Base-by-base conservation (phyloP, 495 filamentous ascomycete species). In the Trichocladium antarcticum region DNA sequence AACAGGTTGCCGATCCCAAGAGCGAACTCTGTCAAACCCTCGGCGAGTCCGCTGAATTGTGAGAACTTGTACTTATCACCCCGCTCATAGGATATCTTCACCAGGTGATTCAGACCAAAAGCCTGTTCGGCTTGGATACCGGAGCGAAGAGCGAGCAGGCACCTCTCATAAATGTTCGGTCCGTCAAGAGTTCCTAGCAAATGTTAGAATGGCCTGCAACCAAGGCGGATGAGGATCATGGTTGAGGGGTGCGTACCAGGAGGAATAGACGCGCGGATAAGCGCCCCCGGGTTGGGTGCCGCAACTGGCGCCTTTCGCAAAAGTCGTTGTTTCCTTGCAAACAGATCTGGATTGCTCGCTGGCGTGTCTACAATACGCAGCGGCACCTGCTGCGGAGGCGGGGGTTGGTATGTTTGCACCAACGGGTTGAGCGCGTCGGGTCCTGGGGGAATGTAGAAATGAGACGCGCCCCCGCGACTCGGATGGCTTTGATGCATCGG, bases 11-110 rank as follows among this genome's bases (percentile, higher is more conserved):
- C 81, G 34, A 92, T 71, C 40, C 84, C 77, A 16, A 94, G 71
- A 5, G 84, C 78, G 59, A 88, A 90, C 55, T 85, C 82, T 55
- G 95, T 83, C 20, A 99, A 73, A 11, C 84, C 84, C 60, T 97
- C 92, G 1, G 87, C 87, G 31, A 99, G 73, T 28, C 87, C 80
- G n/a, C 84, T 81, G 58, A 95, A 96, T 3, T 82, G 80, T 49
- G 95, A 89, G 49, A 95, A 95, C 53, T 85, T 84, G 65, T 93
- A 95, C 59, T 95, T 95, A 60, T 97, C 93, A 24, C 89, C 90
- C 27, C 87, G 76, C 62, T 96, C 89, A 47, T 85, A 88, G 0
- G 89, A 95, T 15, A 95, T 95, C 62, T 95, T 92, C 49, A 97
- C 89, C 11, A 99, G 70, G 60, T 96, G 90, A 49, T 88, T 87